These are phyloP conservation scores for Populus pruinosa DNA, from an alignment of 345 rosid genomes.

Conservation along the genomic window DNA sequence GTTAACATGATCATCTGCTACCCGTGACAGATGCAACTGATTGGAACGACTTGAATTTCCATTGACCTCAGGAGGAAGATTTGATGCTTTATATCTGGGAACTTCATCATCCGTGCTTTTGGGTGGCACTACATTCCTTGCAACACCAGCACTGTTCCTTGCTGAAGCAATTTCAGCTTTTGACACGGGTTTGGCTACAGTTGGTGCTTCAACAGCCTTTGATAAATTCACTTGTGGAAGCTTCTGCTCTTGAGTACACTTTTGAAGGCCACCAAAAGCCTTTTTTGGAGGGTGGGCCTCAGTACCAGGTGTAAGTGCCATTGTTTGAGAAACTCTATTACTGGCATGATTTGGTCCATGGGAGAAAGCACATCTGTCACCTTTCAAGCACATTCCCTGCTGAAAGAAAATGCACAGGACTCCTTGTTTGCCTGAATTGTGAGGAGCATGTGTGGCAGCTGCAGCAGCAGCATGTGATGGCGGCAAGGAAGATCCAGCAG, in stretches of 20 bases:
- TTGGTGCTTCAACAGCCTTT: conserved; percentile 27
- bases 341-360: conserved; percentile 51
- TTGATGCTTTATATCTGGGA: conserved; percentile 34
- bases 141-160: conserved; percentile 32
- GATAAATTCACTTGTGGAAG: conserved; percentile 26
- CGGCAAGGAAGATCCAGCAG: conserved; percentile 46
- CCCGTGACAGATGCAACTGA: conserved; percentile 42
- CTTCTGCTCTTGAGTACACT: conserved; percentile 35
- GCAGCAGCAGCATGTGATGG: conserved; percentile 19
- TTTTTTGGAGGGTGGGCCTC: conserved; percentile 39
- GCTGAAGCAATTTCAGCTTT: conserved; percentile 29
- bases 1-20: conserved; percentile 46
- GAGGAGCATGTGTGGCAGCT: conserved; percentile 26
- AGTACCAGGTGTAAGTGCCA: conserved; percentile 21
- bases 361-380: conserved; percentile 76
- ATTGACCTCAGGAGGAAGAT: conserved; percentile 30
- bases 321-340: conserved; percentile 39
- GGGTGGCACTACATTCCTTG: conserved; percentile 31
- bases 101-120: conserved; percentile 36
- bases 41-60: conserved; percentile 38
- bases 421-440: conserved; percentile 47
- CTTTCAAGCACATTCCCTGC: conserved; percentile 81
- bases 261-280: conserved; percentile 34
- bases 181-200: conserved; percentile 33
- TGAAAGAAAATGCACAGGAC: conserved; percentile 80